phyloP scores from a whole-genome alignment of 139 green algal genomes.

The Chlamydomonas sphaeroides region DNA sequence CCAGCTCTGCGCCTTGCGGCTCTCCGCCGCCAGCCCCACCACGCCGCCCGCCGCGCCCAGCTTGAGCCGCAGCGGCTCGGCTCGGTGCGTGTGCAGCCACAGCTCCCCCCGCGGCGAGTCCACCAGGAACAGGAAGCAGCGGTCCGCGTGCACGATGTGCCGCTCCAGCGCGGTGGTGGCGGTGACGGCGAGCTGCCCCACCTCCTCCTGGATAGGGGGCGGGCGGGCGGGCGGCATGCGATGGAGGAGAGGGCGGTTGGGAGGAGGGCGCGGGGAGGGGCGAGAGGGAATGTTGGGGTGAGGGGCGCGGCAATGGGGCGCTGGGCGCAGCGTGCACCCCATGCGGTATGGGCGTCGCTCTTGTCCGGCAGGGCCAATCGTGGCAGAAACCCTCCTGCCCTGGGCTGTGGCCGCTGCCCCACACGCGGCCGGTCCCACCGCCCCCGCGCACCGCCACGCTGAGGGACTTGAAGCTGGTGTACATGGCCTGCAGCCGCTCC shows the following conservation, averaged over 20 bases:
- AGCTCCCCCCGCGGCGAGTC: slow-evolving; percentile 62
- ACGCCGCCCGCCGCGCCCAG: slow-evolving; percentile 28
- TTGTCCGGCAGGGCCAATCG: too few relatives aligned
- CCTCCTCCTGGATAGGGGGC: slow-evolving; percentile 31
- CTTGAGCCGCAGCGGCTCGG: slow-evolving; percentile 28
- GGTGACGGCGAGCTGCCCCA: slow-evolving; percentile 51
- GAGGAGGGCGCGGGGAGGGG: not conserved
- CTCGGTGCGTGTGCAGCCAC: slow-evolving; percentile 51
- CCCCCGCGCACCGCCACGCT: slow-evolving; percentile 53
- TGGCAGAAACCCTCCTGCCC: too few relatives aligned
- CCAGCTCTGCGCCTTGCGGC: slow-evolving; percentile 24
- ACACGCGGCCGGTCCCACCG: too few relatives aligned
- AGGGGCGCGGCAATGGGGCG: not conserved
- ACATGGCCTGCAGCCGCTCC: slow-evolving; percentile 60
- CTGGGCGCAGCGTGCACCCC: too few relatives aligned
- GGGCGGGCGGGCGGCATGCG: not conserved
- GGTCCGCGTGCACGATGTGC: slow-evolving; percentile 62
- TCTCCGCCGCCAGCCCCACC: slow-evolving; percentile 28
- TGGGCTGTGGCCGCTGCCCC: too few relatives aligned
- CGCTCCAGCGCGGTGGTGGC: slow-evolving; percentile 44
- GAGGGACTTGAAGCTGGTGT: slow-evolving; percentile 65
- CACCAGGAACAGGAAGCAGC: slow-evolving; percentile 62
- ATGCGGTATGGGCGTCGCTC: too few relatives aligned
- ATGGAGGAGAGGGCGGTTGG: too few relatives aligned
- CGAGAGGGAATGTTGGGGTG: not conserved